A percentile compares a stretch with the other conserved stretches of the same genome.
Conservation (phyloP, 257 asterid species). For the Penstemon barbatus region DNA sequence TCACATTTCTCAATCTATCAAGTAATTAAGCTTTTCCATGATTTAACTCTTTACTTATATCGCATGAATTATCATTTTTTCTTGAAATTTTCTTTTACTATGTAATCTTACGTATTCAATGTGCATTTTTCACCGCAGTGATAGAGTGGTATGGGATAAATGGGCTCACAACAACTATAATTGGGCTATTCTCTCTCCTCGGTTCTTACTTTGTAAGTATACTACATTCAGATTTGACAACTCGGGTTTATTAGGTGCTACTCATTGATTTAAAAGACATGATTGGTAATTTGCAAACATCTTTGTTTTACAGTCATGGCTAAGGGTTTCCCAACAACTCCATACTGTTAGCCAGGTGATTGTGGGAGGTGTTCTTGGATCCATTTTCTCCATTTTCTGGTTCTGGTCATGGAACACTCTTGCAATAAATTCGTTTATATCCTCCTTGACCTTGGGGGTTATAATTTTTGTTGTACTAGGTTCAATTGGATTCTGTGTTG, state of each 20-base stretch:
- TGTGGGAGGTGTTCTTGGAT: constrained; percentile 68
- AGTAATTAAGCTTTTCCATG: constrained; percentile 38
- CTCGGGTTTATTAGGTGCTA: neutral
- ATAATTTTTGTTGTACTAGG: constrained; percentile 43
- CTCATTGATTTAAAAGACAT: neutral
- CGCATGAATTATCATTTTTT: neutral
- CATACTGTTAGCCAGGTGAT: constrained; percentile 70
- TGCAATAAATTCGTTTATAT: constrained; percentile 43
- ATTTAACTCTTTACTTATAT: neutral
- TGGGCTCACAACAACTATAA: constrained; percentile 42
- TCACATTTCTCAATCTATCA: constrained; percentile 46
- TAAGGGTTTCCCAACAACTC: constrained; percentile 64
- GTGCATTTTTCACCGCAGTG: constrained; percentile 45
- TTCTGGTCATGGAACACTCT: constrained; percentile 59
- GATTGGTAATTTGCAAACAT: neutral
- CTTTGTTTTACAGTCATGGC: constrained; percentile 71
- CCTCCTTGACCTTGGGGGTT: constrained; percentile 44
- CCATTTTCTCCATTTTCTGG: constrained; percentile 55
- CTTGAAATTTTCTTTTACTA: neutral
- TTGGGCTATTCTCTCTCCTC: constrained; percentile 38
- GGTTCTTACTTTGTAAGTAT: constrained; percentile 75
- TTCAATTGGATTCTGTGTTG: constrained; percentile 31
- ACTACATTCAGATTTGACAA: neutral
- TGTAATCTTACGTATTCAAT: neutral
- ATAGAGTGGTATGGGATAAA: constrained; percentile 56